Evolutionary conservation across 768 basidiomycete species (phyloP), one percentile per base, ranked within the genome.

Genomic region (Naganishia vaughanmartiniae): DNA sequence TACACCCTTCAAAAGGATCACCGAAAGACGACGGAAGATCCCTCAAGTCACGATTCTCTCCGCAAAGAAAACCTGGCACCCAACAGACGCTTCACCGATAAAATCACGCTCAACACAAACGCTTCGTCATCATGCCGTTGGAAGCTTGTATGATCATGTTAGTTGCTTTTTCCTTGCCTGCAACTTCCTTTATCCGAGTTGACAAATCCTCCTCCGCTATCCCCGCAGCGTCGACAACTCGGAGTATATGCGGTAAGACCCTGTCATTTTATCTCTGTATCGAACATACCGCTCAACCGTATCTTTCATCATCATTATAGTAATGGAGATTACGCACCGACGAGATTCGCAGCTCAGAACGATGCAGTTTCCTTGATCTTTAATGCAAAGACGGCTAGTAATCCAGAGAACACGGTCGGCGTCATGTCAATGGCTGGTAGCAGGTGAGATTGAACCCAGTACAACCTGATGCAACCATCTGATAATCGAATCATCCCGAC

Each of bases 381-480:
- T 81, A 89, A 89, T 79, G 88, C 91, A 66, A 99, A 99, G 86
- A 90, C 90, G 75, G 89, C 92, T 79, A 90, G 92, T 30, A 98
- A 99, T 83, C 92, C 95, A 21, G 96, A 99, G 83, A 97, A 91
- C 82, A 93, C 93, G 14, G 94, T 97, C 51, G 96, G 96, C 5
- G 84, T 97, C 51, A 96, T 99, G 94, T 92, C 92, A 33, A 95
- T 95, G 92, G 95, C 93, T 17, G 91, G 92, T 68, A 96, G 96
- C 82, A 89, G 90, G 95, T 95, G 36, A 31, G 58, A 19, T 19
- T 31, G 15, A 31, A 14, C 63, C 30, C 26, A 6, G 48, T 65
- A 17, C 31, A 51, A 4, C 48, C 39, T n/a, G n/a, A n/a, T n/a
- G n/a, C n/a, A n/a, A n/a, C n/a, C n/a, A n/a, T n/a, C n/a, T n/a